Evolutionary conservation across 2,329 filamentous ascomycete species (phyloP).

Genomic region (Arthrobotrys conoides): DNA sequence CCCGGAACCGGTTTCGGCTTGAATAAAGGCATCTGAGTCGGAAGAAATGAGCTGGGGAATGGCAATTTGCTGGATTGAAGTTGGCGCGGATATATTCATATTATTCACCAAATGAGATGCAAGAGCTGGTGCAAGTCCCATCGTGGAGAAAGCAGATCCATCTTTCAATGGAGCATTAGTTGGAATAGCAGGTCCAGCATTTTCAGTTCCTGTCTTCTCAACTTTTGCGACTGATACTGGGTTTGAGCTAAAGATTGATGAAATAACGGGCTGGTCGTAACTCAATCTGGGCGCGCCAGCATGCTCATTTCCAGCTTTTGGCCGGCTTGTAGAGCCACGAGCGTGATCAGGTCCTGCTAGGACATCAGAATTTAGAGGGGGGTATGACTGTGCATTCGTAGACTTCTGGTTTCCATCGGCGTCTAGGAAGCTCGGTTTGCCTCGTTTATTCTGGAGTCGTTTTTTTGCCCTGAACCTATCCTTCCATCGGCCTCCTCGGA

Average conservation of each 20-base stretch:
- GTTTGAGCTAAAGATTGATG: slow-evolving; percentile 92
- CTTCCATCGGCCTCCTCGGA: slow-evolving; percentile 94
- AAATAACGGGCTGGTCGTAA: slow-evolving; percentile 74
- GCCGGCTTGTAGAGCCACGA: slow-evolving; percentile 67
- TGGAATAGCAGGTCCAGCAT: slow-evolving; percentile 74
- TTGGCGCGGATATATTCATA: slow-evolving; percentile 89
- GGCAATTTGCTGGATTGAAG: slow-evolving; percentile 92
- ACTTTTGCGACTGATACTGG: slow-evolving; percentile 76
- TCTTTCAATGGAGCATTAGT: slow-evolving; percentile 91
- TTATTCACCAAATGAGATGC: slow-evolving; percentile 87
- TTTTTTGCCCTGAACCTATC: slow-evolving; percentile 87
- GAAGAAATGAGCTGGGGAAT: slow-evolving; percentile 84
- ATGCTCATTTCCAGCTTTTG: slow-evolving; percentile 64
- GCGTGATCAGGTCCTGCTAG: slow-evolving; percentile 50
- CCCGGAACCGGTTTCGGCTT: slow-evolving; percentile 96
- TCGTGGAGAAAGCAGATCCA: slow-evolving; percentile 85
- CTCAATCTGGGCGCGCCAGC: slow-evolving; percentile 62
- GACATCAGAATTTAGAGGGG: slow-evolving; percentile 48
- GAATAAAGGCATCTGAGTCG: slow-evolving; percentile 92
- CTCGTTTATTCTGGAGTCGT: slow-evolving; percentile 72
- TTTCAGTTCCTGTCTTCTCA: slow-evolving; percentile 69
- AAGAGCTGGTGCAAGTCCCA: slow-evolving; percentile 84
- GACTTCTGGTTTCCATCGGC: slow-evolving; percentile 59
- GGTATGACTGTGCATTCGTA: slow-evolving; percentile 29
- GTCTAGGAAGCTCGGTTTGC: slow-evolving; percentile 66